Conservation (phyloP, 257 asterid species). For the Catharanthus roseus region DNA sequence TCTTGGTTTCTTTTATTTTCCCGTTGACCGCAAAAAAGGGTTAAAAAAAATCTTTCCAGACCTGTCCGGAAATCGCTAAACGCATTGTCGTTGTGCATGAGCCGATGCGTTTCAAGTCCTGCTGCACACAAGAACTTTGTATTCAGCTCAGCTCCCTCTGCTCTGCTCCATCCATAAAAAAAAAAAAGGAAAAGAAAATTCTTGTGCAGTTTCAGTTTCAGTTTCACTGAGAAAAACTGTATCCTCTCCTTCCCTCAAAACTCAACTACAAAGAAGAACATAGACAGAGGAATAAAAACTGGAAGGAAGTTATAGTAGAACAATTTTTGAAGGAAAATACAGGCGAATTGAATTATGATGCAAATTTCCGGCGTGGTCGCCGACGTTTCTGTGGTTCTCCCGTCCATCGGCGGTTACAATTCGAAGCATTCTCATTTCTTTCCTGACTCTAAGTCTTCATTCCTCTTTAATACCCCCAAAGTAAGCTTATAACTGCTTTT, state of each 20-base stretch:
- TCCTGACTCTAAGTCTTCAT: slow-evolving; percentile 36
- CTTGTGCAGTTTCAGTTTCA: neutral
- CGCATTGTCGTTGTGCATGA: too few species aligned
- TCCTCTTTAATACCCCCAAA: slow-evolving; percentile 32
- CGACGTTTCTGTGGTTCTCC: slow-evolving; percentile 45
- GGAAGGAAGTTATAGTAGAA: neutral
- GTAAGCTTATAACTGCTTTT: slow-evolving; percentile 34
- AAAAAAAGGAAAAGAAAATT: too few species aligned
- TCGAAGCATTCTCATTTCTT: slow-evolving; percentile 37
- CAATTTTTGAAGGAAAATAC: neutral
- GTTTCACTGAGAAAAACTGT: neutral
- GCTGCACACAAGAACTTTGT: too few species aligned
- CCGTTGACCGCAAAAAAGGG: too few species aligned
- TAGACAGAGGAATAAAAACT: neutral
- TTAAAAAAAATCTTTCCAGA: too few species aligned
- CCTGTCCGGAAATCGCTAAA: too few species aligned
- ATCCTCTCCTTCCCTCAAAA: neutral
- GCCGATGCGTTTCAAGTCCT: too few species aligned
- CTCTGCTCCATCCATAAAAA: too few species aligned
- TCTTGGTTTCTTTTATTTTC: too few species aligned
- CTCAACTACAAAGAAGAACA: neutral
- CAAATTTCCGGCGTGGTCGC: slow-evolving; percentile 49
- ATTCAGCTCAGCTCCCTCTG: too few species aligned
- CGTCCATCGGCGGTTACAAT: slow-evolving; percentile 45
- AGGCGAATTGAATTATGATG: slow-evolving; percentile 14